Conservation (phyloP, 1,139 yeast species). For the Scheffersomyces illinoinensis region DNA sequence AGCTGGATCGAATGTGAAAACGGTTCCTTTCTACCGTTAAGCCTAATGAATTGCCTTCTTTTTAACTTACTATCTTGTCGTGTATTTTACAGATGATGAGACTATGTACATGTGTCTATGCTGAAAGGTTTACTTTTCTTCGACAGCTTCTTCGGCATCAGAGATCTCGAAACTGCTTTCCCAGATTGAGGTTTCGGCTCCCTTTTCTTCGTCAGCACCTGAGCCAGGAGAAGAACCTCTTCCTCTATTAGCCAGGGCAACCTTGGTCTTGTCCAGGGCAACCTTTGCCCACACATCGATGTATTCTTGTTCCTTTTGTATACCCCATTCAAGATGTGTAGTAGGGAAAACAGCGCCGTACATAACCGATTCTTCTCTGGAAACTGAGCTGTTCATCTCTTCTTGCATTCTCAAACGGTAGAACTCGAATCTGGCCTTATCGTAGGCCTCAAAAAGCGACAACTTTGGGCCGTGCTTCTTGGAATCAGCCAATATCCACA, state of each 20-base stretch:
- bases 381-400: slow-evolving; percentile 72
- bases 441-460: slow-evolving; percentile 69
- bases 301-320: slow-evolving; percentile 67
- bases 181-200: slow-evolving; percentile 16
- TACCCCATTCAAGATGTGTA: slow-evolving; percentile 64
- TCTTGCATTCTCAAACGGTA: slow-evolving; percentile 83
- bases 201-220: slow-evolving; percentile 24
- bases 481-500: slow-evolving; percentile 58
- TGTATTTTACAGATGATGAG: background rate
- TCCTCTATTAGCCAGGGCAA: slow-evolving; percentile 44
- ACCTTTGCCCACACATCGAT: slow-evolving; percentile 73
- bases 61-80: background rate
- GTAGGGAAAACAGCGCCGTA: slow-evolving; percentile 74
- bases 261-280: slow-evolving; percentile 62
- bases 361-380: slow-evolving; percentile 84
- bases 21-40: no score
- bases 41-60: background rate
- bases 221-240: slow-evolving; percentile 27
- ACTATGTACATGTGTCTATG: background rate
- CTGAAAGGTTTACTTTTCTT: slow-evolving; percentile 3
- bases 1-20: background rate
- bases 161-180: slow-evolving; percentile 6
- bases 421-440: slow-evolving; percentile 83
- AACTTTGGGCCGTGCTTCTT: slow-evolving; percentile 28
- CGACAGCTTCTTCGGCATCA: slow-evolving; percentile 4